These are phyloP conservation scores for Pleurostoma richardsiae DNA, from an alignment of 2,329 filamentous ascomycete species.

Conservation along the genomic window DNA sequence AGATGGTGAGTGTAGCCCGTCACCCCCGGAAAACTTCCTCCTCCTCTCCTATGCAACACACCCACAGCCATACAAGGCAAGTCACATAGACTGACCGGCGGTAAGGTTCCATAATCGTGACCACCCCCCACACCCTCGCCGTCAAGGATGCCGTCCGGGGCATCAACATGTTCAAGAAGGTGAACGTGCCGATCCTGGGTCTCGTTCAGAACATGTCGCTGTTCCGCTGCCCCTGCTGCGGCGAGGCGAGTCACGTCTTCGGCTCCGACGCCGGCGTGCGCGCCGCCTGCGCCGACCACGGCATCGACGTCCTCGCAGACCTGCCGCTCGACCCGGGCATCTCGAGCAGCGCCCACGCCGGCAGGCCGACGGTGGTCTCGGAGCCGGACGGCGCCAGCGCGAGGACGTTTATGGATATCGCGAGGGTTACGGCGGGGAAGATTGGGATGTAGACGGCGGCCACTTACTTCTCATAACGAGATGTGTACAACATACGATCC, in stretches of 20 bases:
- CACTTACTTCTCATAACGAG: too few species aligned
- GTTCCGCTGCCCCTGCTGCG: constrained; percentile 76
- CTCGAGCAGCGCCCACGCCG: constrained; percentile 79
- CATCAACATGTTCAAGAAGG: constrained; percentile 87
- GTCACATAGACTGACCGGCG: constrained; percentile 27
- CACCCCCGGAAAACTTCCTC: not conserved
- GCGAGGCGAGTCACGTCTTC: constrained; percentile 70
- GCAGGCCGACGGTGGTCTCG: constrained; percentile 84
- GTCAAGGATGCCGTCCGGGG: constrained; percentile 89
- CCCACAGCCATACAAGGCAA: not conserved
- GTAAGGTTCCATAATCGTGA: constrained; percentile 69
- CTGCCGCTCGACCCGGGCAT: constrained; percentile 84
- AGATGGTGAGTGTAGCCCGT: constrained; percentile 53
- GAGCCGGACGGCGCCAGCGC: constrained; percentile 74
- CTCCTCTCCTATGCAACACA: not conserved
- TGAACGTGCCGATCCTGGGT: constrained; percentile 74
- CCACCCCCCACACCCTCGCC: constrained; percentile 89
- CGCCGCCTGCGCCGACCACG: constrained; percentile 64
- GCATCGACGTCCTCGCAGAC: constrained; percentile 78
- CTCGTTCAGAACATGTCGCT: constrained; percentile 91
- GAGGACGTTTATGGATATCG: constrained; percentile 66
- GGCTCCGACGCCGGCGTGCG: constrained; percentile 61
- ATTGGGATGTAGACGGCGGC: constrained; percentile 26
- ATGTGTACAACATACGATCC: too few species aligned
- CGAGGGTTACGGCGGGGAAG: constrained; percentile 45